These are phyloP conservation scores for Starmera amethionina DNA, from an alignment of 805 yeast genomes.

Conservation along the genomic window DNA sequence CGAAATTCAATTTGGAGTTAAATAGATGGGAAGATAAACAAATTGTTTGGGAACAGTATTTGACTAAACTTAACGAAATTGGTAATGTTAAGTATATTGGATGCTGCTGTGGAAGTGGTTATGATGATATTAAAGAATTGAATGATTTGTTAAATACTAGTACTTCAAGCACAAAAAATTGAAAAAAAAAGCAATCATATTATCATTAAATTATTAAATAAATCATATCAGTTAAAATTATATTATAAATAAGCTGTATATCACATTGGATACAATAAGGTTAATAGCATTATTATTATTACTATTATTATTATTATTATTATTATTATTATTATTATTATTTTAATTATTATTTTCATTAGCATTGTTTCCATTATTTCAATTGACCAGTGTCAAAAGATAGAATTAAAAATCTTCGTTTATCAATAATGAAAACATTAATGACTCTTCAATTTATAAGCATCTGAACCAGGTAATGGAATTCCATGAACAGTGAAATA, in stretches of 20 bases:
- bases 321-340: too few relatives aligned
- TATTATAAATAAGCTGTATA: too few relatives aligned
- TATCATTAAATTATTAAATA: too few relatives aligned
- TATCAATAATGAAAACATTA: background rate
- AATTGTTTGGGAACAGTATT: background rate
- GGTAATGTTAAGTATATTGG: background rate
- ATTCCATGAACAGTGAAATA: conserved; percentile 22
- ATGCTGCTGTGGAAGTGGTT: background rate
- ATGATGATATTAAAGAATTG: background rate
- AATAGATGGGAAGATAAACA: background rate
- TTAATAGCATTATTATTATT: too few relatives aligned
- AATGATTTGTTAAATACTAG: too few relatives aligned
- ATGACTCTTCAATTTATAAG: conserved; percentile 2
- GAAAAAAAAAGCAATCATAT: too few relatives aligned
- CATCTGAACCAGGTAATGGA: conserved; percentile 21
- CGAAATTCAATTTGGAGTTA: background rate
- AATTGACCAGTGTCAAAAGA: background rate
- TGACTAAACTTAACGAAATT: background rate
- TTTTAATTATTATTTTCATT: too few relatives aligned
- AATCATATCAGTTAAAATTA: too few relatives aligned
- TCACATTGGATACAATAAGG: too few relatives aligned
- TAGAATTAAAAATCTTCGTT: background rate
- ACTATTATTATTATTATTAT: too few relatives aligned
- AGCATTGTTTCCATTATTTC: background rate
- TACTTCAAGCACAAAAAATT: too few relatives aligned